phyloP scores from a whole-genome alignment of 495 filamentous ascomycete species.

The Podospora pseudopauciseta region DNA sequence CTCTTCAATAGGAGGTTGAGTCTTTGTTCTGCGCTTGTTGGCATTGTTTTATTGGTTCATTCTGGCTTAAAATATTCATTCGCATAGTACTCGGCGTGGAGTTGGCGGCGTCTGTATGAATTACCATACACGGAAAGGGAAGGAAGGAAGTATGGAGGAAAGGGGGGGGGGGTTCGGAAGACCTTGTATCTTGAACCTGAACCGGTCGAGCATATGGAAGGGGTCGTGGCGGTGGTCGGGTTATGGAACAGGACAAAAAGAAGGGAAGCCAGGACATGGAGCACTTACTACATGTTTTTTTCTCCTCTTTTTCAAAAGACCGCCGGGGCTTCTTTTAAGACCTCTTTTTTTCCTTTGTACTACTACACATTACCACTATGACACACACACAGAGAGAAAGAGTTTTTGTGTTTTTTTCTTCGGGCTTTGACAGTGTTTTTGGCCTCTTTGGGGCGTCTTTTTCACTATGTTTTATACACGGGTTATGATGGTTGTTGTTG shows the following conservation, averaged over 20 bases:
- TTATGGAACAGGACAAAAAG: background rate
- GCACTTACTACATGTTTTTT: background rate
- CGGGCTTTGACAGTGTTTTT: background rate
- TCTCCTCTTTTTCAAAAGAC: background rate
- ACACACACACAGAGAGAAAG: slow-evolving; percentile 13
- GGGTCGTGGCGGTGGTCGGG: slow-evolving; percentile 2
- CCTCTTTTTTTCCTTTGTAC: slow-evolving; percentile 25
- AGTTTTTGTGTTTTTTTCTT: background rate
- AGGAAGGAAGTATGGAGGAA: slow-evolving; percentile 14
- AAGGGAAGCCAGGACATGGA: background rate
- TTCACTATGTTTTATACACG: background rate
- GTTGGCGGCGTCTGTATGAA: slow-evolving; percentile 42
- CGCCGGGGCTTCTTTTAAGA: background rate
- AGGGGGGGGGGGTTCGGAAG: slow-evolving; percentile 10
- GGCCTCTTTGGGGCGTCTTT: background rate
- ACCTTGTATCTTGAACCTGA: slow-evolving; percentile 22
- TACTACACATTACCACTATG: slow-evolving; percentile 3
- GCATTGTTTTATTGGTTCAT: slow-evolving; percentile 17
- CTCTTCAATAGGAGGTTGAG: background rate
- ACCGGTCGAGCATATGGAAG: slow-evolving; percentile 14
- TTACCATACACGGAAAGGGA: slow-evolving; percentile 30
- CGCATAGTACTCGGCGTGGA: slow-evolving; percentile 37
- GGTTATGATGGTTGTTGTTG: background rate
- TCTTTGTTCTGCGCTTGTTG: background rate
- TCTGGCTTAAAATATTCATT: slow-evolving; percentile 28